A percentile compares a stretch with the other conserved stretches of the same genome.
Evolutionary conservation across 2,329 filamentous ascomycete genomes (phyloP).

Genomic region (Chaetoscypha palmicola): DNA sequence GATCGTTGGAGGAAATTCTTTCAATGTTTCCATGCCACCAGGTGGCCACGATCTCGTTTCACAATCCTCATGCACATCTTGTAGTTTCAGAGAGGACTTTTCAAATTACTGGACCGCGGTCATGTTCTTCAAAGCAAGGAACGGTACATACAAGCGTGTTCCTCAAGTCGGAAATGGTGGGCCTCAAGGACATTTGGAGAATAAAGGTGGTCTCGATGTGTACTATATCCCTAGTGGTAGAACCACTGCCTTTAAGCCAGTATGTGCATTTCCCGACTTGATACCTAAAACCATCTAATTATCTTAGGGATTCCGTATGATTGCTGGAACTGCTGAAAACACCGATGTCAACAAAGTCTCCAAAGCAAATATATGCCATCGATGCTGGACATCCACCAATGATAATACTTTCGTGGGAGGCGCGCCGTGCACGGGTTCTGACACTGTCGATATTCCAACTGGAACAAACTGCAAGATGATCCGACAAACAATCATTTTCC

Average conservation of each 20-base stretch:
- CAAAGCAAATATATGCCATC: conserved; percentile 22
- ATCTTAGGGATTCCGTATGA: conserved; percentile 18
- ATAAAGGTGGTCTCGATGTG: conserved; percentile 18
- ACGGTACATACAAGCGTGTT: conserved; percentile 52
- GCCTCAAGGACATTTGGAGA: conserved; percentile 15
- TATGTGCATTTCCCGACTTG: conserved; percentile 36
- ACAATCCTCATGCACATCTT: conserved; percentile 48
- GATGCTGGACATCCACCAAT: conserved; percentile 34
- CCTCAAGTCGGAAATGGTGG: conserved; percentile 43
- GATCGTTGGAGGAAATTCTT: conserved; percentile 22
- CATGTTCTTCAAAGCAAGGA: conserved; percentile 38
- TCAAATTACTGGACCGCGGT: conserved; percentile 63
- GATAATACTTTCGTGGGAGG: conserved; percentile 53
- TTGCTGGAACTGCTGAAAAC: conserved; percentile 19
- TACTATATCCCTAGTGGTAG: conserved; percentile 20
- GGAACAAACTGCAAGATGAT: conserved; percentile 45
- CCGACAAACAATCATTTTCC: conserved; percentile 50
- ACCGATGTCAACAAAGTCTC: conserved; percentile 8
- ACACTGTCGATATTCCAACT: conserved; percentile 45
- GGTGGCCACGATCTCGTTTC: conserved; percentile 11
- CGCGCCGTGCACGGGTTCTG: conserved; percentile 45
- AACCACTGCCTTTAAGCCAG: conserved; percentile 32
- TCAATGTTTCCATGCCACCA: conserved; percentile 17
- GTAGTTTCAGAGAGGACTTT: conserved; percentile 50
- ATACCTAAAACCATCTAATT: neutral